Percentiles rank a stretch among this genome's conserved stretches.
Evolutionary conservation across 768 basidiomycete genomes (phyloP).

Genomic region (Rhodotorula paludigena): DNA sequence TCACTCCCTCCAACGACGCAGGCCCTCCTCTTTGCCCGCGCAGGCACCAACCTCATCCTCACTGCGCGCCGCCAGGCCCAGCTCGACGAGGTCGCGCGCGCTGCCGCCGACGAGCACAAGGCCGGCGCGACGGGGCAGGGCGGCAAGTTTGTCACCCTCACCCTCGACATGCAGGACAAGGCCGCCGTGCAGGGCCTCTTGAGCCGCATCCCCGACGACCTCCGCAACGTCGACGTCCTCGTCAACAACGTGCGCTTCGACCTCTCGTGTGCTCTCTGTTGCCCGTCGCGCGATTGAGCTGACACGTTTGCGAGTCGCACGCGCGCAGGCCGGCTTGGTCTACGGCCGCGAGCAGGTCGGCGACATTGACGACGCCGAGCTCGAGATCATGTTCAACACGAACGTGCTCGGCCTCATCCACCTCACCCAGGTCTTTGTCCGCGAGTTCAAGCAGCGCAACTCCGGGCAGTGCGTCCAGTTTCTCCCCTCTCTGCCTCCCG

Average conservation of each 20-base stretch:
- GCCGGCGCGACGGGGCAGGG: constrained; percentile 29
- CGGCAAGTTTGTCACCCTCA: constrained; percentile 20
- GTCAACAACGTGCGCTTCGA: constrained; percentile 39
- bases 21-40: constrained; percentile 37
- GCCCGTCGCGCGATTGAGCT: no score
- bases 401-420: constrained; percentile 74
- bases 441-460: constrained; percentile 69
- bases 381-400: constrained; percentile 48
- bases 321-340: constrained; percentile 65
- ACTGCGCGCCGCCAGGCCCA: constrained; percentile 36
- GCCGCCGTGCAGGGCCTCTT: constrained; percentile 24
- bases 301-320: neutral
- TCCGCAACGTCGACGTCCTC: constrained; percentile 37
- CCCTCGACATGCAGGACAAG: constrained; percentile 31
- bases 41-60: constrained; percentile 36
- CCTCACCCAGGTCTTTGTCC: constrained; percentile 58
- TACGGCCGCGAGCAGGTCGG: constrained; percentile 82
- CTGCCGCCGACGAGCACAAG: constrained; percentile 15
- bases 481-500: neutral
- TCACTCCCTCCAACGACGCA: no score
- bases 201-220: constrained; percentile 16
- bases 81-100: constrained; percentile 25
- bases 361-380: constrained; percentile 65
- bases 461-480: constrained; percentile 39
- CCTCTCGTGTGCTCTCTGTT: neutral